phyloP scores from a whole-genome alignment of 192 early-diverging fungal genomes.

The Funneliformis mosseae region DNA sequence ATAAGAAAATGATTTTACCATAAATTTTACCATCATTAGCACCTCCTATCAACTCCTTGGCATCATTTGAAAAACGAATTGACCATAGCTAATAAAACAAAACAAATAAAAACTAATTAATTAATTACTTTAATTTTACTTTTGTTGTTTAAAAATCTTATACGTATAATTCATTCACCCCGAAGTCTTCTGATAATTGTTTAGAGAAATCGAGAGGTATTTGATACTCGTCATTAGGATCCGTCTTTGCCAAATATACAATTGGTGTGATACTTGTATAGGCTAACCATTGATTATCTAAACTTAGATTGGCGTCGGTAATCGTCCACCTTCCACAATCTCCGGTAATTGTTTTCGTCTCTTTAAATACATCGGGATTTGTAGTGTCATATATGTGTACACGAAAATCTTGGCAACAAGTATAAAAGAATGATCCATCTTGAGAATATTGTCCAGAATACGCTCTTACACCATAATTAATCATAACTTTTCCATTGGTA shows the following conservation, averaged over 20 bases:
- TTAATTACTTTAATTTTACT: background rate
- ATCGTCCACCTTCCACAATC: constrained; percentile 72
- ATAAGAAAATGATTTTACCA: constrained; percentile 26
- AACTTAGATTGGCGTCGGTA: constrained; percentile 54
- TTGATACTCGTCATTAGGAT: constrained; percentile 38
- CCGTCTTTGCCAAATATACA: constrained; percentile 57
- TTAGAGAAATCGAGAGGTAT: constrained; percentile 46
- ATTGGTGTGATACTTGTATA: constrained; percentile 64
- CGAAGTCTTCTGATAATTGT: constrained; percentile 19
- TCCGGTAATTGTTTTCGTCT: constrained; percentile 45
- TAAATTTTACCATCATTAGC: constrained; percentile 39
- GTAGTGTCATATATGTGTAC: constrained; percentile 63
- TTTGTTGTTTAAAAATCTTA: background rate
- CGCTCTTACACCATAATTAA: constrained; percentile 38
- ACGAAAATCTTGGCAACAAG: constrained; percentile 61
- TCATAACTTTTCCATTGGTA: constrained; percentile 44
- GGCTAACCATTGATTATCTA: constrained; percentile 53
- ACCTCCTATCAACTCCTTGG: constrained; percentile 64
- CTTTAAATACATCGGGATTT: constrained; percentile 42
- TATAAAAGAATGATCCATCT: constrained; percentile 58
- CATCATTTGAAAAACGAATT: constrained; percentile 61
- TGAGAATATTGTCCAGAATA: constrained; percentile 61
- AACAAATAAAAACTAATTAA: background rate
- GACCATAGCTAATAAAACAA: constrained; percentile 57
- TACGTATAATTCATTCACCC: constrained; percentile 27